Evolutionary conservation across 495 filamentous ascomycete genomes (phyloP), one percentile per base, ranked within the genome.

Genomic region (Penicillium antarcticum): DNA sequence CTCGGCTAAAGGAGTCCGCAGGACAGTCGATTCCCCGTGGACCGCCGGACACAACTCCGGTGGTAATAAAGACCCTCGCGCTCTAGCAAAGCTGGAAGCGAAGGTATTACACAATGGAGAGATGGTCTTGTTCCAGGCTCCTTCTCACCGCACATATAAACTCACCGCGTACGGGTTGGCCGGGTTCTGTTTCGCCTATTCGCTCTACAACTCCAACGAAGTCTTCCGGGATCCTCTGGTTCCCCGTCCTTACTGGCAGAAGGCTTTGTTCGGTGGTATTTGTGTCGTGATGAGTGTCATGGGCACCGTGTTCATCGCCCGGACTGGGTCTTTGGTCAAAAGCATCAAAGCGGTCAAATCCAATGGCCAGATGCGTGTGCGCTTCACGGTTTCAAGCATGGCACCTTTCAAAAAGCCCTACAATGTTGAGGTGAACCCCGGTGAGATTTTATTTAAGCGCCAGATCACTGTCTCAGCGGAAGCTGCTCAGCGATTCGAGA

Each of bases 81-180:
- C 24, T 51, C 67, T 40, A 54, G 60, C 7, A 71, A 72, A 52
- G 66, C 74, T 12, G 60, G 68, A 34, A 69, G 57, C 47, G 56
- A 69, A 36, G 7, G 47, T 49, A 16, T 34, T 49, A 33, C 37
- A 49, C n/a, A 10, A 1, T 5, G 70, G 72, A 14, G 52, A 70
- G n/a, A 52, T 75, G 10, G 36, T 80, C 0, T 67, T 89, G 29
- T 90, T 84, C 71, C 69, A 82, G 50, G 76, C 80, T 1, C 82
- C 77, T 4, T 83, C 84, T 4, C 83, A 88, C 54, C 73, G 75
- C 45, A 66, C 72, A 56, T 87, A 81, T 66, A 63, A 81, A 31
- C 46, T 79, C 35, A 77, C 79, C 32, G 78, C 79, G 60, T 84
- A 86, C 60, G 61, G 68, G 32, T 68, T 81, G 13, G 73, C 74